Evolutionary conservation across 148 eudicot species (phyloP).

Genomic region (Polygonum aviculare): DNA sequence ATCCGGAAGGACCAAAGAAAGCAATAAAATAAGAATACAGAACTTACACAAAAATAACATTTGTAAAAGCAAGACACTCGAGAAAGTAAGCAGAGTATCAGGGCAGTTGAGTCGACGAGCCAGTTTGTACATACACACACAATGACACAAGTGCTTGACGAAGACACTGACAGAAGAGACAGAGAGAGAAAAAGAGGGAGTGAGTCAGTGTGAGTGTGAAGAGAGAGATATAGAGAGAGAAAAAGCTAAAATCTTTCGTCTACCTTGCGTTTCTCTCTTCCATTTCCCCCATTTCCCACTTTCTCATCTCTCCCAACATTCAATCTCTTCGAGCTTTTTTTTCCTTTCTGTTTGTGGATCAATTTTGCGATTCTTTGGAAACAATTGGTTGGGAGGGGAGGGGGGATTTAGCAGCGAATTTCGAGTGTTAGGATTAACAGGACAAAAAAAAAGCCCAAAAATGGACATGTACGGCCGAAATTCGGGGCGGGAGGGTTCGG

Average conservation of each 20-base stretch:
- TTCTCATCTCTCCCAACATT: neutral
- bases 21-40: too few relatives aligned
- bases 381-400: neutral
- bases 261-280: neutral
- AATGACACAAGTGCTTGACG: neutral
- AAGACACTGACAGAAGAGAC: neutral
- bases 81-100: neutral
- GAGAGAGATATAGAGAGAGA: neutral
- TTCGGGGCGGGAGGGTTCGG: constrained; percentile 17
- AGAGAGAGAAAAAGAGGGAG: neutral
- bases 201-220: neutral
- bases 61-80: neutral
- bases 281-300: neutral
- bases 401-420: neutral
- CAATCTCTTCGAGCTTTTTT: neutral
- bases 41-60: too few relatives aligned
- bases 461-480: constrained; percentile 35
- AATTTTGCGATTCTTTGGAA: neutral
- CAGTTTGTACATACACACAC: neutral
- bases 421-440: neutral
- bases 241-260: neutral
- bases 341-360: neutral
- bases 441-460: neutral
- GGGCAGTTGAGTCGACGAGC: neutral
- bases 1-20: too few relatives aligned